Percentiles rank a stretch among this genome's conserved stretches.
Conservation (phyloP, 2,329 filamentous ascomycete species). For the Epichloe aotearoae region DNA sequence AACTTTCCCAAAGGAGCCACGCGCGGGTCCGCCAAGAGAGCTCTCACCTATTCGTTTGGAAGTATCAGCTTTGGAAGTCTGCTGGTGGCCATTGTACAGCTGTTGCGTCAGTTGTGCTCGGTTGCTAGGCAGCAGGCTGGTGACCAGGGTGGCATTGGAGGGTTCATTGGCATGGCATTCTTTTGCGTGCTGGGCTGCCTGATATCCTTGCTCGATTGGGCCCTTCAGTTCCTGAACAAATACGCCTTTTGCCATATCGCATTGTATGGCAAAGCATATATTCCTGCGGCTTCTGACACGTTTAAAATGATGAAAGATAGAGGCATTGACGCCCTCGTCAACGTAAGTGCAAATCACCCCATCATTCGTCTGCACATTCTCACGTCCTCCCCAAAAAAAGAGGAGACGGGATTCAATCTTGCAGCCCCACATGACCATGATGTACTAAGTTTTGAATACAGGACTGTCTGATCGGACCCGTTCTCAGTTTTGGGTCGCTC, state of each 20-base stretch:
- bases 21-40: slow-evolving; percentile 66
- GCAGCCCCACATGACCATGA: no score
- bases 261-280: slow-evolving; percentile 79
- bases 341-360: slow-evolving; percentile 26
- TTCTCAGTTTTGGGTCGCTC: slow-evolving; percentile 62
- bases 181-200: slow-evolving; percentile 70
- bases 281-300: slow-evolving; percentile 76
- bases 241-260: slow-evolving; percentile 92
- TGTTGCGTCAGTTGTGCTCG: slow-evolving; percentile 68
- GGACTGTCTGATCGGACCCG: slow-evolving; percentile 68
- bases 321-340: slow-evolving; percentile 79
- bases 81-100: slow-evolving; percentile 76
- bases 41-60: slow-evolving; percentile 83
- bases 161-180: slow-evolving; percentile 49
- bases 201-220: slow-evolving; percentile 63
- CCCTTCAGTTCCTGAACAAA: slow-evolving; percentile 75
- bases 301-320: slow-evolving; percentile 88
- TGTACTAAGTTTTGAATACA: slow-evolving; percentile 9
- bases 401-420: no score
- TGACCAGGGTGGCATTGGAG: slow-evolving; percentile 60
- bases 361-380: no score
- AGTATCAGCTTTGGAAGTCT: slow-evolving; percentile 80
- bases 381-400: no score
- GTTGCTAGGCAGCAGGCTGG: slow-evolving; percentile 52
- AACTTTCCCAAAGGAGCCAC: slow-evolving; percentile 66